These are phyloP conservation scores for Pseudogymnoascus sp. DNA, from an alignment of 2,329 filamentous ascomycete species.

Conservation along the genomic window DNA sequence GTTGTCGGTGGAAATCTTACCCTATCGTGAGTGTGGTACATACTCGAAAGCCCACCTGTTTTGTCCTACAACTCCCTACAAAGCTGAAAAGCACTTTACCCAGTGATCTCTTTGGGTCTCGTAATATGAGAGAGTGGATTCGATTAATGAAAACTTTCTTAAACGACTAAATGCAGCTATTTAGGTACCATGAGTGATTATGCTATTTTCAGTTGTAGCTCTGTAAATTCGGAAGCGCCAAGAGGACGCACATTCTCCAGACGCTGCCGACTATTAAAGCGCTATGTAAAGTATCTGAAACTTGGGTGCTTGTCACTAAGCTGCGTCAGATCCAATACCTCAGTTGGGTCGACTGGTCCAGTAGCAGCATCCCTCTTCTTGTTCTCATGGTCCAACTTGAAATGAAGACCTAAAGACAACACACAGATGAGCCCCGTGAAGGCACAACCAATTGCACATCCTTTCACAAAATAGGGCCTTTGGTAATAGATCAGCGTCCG, in stretches of 20 bases:
- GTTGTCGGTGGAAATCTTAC: too few relatives aligned
- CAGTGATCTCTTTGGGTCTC: too few relatives aligned
- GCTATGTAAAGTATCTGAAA: slow-evolving; percentile 40
- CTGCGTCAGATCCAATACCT: slow-evolving; percentile 11
- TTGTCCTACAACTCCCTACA: too few relatives aligned
- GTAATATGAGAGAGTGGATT: too few relatives aligned
- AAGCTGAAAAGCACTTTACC: too few relatives aligned
- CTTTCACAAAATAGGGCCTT: slow-evolving; percentile 30
- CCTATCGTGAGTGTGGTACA: too few relatives aligned
- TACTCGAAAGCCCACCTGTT: too few relatives aligned
- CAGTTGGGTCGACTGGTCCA: slow-evolving; percentile 1
- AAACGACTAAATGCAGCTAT: neutral
- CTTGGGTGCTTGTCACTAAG: slow-evolving; percentile 37
- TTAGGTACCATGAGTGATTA: neutral
- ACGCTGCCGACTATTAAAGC: neutral
- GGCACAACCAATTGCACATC: slow-evolving; percentile 15
- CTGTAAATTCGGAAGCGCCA: neutral
- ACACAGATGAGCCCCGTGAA: slow-evolving; percentile 10
- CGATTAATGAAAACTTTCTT: neutral
- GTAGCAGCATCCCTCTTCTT: slow-evolving; percentile 3
- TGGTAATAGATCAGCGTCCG: slow-evolving; percentile 30
- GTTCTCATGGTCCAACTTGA: slow-evolving; percentile 12
- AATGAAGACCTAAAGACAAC: slow-evolving; percentile 14
- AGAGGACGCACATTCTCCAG: neutral
- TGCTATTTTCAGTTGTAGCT: neutral